These are phyloP conservation scores for Naganishia vaughanmartiniae DNA, from an alignment of 768 basidiomycete species.

Conservation along the genomic window DNA sequence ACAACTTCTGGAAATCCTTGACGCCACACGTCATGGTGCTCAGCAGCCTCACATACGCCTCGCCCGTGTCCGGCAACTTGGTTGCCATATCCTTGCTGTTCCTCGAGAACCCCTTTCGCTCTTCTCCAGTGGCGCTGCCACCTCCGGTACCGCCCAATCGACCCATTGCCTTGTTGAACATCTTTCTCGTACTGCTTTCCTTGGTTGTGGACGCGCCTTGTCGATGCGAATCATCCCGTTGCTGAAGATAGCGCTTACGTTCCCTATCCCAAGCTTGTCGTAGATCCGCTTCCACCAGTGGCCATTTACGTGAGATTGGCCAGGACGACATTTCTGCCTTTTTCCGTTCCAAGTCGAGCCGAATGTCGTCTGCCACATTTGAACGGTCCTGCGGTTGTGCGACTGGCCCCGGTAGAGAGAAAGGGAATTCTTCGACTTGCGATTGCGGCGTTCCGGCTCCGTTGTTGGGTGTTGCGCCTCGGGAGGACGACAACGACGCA, in stretches of 20 bases:
- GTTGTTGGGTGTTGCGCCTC: constrained; percentile 34
- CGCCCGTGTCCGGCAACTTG: constrained; percentile 23
- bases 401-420: background rate
- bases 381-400: constrained; percentile 14
- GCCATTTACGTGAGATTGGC: constrained; percentile 64
- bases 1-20: constrained; percentile 22
- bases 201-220: background rate
- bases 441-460: constrained; percentile 8
- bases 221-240: background rate
- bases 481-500: constrained; percentile 19
- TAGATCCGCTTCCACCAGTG: constrained; percentile 77
- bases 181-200: constrained; percentile 22
- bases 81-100: constrained; percentile 4
- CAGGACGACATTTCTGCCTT: constrained; percentile 20
- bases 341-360: constrained; percentile 10
- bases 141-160: constrained; percentile 12
- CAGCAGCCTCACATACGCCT: constrained; percentile 17
- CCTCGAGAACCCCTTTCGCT: constrained; percentile 10
- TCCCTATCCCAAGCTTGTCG: constrained; percentile 70
- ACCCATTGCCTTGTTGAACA: constrained; percentile 14
- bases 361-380: constrained; percentile 59
- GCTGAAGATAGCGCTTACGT: constrained; percentile 7
- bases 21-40: constrained; percentile 21
- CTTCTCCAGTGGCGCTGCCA: constrained; percentile 3
- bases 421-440: background rate